Percentiles rank a stretch among this genome's conserved stretches.
phyloP scores from a whole-genome alignment of 2,329 filamentous ascomycete species.

The Botryotinia narcissicola region DNA sequence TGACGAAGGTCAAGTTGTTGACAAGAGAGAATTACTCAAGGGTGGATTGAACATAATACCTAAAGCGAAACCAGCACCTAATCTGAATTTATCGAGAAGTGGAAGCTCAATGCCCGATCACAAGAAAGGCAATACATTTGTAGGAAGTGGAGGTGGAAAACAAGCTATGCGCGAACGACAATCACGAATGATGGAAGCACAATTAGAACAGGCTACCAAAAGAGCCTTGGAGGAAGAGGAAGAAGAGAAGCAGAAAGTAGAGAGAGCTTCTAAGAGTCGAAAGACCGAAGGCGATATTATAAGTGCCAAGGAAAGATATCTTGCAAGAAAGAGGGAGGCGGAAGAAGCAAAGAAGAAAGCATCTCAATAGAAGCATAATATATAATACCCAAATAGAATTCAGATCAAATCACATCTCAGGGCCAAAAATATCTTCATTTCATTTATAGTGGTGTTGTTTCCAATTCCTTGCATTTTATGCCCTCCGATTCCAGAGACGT shows the following conservation, averaged over 20 bases:
- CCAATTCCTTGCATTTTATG: neutral
- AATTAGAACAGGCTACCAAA: constrained; percentile 72
- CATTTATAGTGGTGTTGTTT: constrained; percentile 12
- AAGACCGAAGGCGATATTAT: constrained; percentile 76
- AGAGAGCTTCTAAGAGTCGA: constrained; percentile 68
- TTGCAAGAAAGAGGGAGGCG: constrained; percentile 72
- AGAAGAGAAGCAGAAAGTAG: constrained; percentile 58
- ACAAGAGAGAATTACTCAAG: constrained; percentile 75
- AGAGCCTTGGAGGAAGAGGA: constrained; percentile 68
- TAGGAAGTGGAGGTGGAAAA: constrained; percentile 51
- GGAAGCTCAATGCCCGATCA: constrained; percentile 29
- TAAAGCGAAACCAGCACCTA: constrained; percentile 53
- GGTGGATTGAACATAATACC: constrained; percentile 72
- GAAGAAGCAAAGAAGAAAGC: constrained; percentile 63
- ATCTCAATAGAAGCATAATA: neutral
- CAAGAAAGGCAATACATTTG: constrained; percentile 39
- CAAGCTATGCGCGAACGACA: constrained; percentile 73
- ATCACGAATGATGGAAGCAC: constrained; percentile 74
- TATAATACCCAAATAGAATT: neutral
- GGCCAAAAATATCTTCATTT: neutral
- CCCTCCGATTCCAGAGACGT: neutral
- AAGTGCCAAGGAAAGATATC: constrained; percentile 75
- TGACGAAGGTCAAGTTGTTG: constrained; percentile 78
- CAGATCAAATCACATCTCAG: neutral
- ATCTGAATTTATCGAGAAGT: constrained; percentile 24